These are phyloP conservation scores for Larix kaempferi DNA, from an alignment of 75 land plant genomes.

Conservation along the genomic window DNA sequence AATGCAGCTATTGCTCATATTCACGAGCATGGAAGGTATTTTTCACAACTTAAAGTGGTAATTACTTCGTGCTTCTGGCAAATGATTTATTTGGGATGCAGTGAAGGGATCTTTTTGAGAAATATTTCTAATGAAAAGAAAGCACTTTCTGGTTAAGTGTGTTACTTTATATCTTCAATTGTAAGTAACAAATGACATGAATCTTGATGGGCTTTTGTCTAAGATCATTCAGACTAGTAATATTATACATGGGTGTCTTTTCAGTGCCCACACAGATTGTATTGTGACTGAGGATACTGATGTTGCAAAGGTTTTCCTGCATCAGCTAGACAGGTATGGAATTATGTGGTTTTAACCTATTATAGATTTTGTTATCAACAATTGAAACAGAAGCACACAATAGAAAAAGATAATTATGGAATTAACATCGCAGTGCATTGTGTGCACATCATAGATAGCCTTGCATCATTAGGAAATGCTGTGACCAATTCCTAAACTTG, in stretches of 20 bases:
- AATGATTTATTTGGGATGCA: neutral
- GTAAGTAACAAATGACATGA: neutral
- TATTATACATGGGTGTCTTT: neutral
- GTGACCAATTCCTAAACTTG: neutral
- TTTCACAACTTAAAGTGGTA: neutral
- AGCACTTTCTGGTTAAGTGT: neutral
- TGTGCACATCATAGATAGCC: neutral
- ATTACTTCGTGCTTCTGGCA: neutral
- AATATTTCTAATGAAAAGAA: neutral
- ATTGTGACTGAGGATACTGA: conserved; percentile 71
- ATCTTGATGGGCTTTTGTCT: neutral
- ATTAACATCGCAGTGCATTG: neutral
- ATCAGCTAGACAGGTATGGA: conserved; percentile 84
- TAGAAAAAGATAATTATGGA: neutral
- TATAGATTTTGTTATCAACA: neutral
- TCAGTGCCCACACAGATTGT: conserved; percentile 96
- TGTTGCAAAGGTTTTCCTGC: conserved; percentile 70
- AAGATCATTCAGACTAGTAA: neutral
- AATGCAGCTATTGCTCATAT: conserved; percentile 86
- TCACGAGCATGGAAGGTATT: conserved; percentile 84
- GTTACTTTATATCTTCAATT: neutral
- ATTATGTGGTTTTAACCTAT: neutral
- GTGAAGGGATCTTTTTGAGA: neutral
- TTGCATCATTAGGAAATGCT: neutral
- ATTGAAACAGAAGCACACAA: neutral